Conservation (phyloP, 345 rosid genomes). For the Dipteronia dyeriana region DNA sequence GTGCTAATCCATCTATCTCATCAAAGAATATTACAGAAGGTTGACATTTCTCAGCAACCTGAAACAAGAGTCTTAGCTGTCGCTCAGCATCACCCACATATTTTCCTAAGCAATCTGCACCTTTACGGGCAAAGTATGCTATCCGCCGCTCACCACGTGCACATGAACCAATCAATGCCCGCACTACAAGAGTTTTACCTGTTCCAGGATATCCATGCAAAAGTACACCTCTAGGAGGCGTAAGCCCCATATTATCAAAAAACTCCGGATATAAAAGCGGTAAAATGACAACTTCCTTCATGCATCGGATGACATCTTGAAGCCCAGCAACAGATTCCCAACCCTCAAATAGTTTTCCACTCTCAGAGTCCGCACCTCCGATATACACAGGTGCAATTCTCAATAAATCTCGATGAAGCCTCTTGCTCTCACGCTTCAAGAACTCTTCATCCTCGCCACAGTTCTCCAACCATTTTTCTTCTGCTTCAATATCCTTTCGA, state of each 20-base stretch:
- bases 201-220: constrained; percentile 99
- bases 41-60: constrained; percentile 97
- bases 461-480: constrained; percentile 98
- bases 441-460: constrained; percentile 99
- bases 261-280: constrained; percentile 95
- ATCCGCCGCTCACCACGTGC: constrained; percentile 88
- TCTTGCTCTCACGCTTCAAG: constrained; percentile 94
- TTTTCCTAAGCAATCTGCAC: constrained; percentile 99
- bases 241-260: constrained; percentile 83
- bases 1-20: constrained; percentile 98
- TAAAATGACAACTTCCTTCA: constrained; percentile 97
- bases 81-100: constrained; percentile 99
- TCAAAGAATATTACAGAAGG: constrained; percentile 97
- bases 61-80: constrained; percentile 95
- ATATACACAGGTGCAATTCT: constrained; percentile 96
- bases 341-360: constrained; percentile 63
- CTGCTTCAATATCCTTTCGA: constrained; percentile 92
- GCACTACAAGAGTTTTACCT: constrained; percentile 95
- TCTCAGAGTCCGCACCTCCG: constrained; percentile 70
- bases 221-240: constrained; percentile 97
- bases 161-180: constrained; percentile 92
- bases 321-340: constrained; percentile 99
- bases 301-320: constrained; percentile 82
- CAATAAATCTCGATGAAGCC: constrained; percentile 86
- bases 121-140: constrained; percentile 98